A percentile compares a stretch with the other conserved stretches of the same genome.
Conservation (phyloP, 805 yeast genomes). For the Yarrowia sp. region DNA sequence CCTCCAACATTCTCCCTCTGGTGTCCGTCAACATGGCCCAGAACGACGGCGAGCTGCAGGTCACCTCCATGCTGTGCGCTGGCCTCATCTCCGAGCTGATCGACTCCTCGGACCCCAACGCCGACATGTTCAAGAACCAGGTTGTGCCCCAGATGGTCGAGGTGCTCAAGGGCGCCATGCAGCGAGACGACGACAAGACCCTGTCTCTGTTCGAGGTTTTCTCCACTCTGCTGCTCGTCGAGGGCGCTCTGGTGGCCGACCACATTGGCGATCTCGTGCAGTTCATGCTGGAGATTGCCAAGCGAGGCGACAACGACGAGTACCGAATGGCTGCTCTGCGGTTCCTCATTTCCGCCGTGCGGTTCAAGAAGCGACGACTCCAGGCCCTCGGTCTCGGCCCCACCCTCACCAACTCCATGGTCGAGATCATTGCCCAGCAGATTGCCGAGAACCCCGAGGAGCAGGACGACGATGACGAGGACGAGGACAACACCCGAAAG, state of each 20-base stretch:
- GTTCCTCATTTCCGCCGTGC: slow-evolving; percentile 78
- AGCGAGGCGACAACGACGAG: slow-evolving; percentile 74
- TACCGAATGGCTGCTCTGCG: slow-evolving; percentile 82
- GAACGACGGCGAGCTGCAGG: slow-evolving; percentile 75
- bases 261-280: slow-evolving; percentile 71
- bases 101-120: slow-evolving; percentile 62
- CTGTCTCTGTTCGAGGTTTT: slow-evolving; percentile 82
- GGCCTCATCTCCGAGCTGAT: slow-evolving; percentile 57
- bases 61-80: slow-evolving; percentile 81
- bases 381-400: slow-evolving; percentile 84
- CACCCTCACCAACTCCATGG: slow-evolving; percentile 72
- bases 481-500: slow-evolving; percentile 80
- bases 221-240: slow-evolving; percentile 77
- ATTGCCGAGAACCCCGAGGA: slow-evolving; percentile 78
- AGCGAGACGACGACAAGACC: slow-evolving; percentile 75
- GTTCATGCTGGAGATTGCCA: slow-evolving; percentile 68
- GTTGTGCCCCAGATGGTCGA: slow-evolving; percentile 81
- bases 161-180: slow-evolving; percentile 76
- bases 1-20: slow-evolving; percentile 62
- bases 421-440: slow-evolving; percentile 78
- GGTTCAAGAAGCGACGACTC: slow-evolving; percentile 82
- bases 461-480: slow-evolving; percentile 91
- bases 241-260: slow-evolving; percentile 79
- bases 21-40: slow-evolving; percentile 62
- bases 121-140: slow-evolving; percentile 60